Evolutionary conservation across 495 filamentous ascomycete species (phyloP).

Genomic region (Apodospora peruviana): DNA sequence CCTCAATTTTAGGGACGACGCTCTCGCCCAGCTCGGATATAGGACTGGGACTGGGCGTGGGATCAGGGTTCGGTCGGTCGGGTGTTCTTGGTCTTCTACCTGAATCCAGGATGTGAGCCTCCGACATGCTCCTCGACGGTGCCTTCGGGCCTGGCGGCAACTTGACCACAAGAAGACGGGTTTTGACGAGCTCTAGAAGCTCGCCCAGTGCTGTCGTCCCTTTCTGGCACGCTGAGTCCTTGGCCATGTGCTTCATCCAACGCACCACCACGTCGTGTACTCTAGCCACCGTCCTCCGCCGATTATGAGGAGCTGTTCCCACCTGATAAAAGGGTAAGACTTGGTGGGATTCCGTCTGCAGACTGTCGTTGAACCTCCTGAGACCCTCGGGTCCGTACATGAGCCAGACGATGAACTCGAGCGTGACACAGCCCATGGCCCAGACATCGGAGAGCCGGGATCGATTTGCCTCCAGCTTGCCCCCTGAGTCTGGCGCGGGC

Average conservation of each 20-base stretch:
- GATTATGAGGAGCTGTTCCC: no score
- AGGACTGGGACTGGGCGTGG: no score
- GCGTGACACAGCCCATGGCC: constrained; percentile 33
- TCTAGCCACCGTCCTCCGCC: constrained; percentile 1
- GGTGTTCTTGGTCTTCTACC: no score
- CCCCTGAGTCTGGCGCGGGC: constrained; percentile 5
- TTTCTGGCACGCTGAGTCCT: constrained; percentile 6
- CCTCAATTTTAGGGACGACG: no score
- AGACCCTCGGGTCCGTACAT: constrained; percentile 22
- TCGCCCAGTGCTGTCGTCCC: constrained; percentile 13
- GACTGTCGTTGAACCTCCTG: constrained; percentile 10
- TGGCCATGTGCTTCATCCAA: not conserved
- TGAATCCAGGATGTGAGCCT: no score
- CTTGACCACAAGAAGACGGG: constrained; percentile 18
- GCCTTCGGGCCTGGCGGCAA: constrained; percentile 8
- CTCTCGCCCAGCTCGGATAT: no score
- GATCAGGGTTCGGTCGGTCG: no score
- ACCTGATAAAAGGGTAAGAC: not conserved
- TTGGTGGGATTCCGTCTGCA: not conserved
- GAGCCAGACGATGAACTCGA: constrained; percentile 32
- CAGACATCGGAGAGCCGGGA: constrained; percentile 29
- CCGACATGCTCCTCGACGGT: no score
- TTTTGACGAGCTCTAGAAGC: constrained; percentile 16
- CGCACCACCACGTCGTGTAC: constrained; percentile 7
- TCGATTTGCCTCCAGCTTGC: not conserved